Conservation (phyloP, 768 basidiomycete species). For the Leccinum olivaceopallidum region DNA sequence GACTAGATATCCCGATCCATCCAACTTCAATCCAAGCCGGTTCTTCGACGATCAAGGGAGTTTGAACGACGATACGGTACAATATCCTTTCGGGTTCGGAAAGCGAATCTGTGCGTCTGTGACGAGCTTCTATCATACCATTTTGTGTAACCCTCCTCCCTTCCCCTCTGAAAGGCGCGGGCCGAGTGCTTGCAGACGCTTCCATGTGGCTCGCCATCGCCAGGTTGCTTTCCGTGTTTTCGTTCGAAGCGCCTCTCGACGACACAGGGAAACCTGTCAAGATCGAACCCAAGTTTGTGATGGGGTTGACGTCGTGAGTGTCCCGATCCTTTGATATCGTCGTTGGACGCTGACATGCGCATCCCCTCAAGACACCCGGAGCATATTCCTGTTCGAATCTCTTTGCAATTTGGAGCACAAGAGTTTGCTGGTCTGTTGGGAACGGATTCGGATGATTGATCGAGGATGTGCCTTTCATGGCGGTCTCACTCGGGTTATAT, state of each 20-base stretch:
- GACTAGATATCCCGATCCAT: conserved; percentile 5
- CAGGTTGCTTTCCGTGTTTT: conserved; percentile 8
- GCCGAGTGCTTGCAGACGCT: conserved; percentile 1
- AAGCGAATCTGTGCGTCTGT: conserved; percentile 8
- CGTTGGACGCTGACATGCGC: background rate
- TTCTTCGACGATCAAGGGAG: conserved; percentile 11
- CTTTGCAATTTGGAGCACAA: background rate
- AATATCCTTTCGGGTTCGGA: conserved; percentile 1
- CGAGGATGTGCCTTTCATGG: no score
- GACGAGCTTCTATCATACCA: no score
- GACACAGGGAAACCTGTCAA: conserved; percentile 1
- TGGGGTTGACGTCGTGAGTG: conserved; percentile 8
- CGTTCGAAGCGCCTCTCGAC: conserved; percentile 9
- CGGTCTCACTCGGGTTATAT: background rate
- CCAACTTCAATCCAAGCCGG: conserved; percentile 4
- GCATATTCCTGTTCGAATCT: conserved; percentile 1
- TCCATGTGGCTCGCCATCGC: conserved; percentile 5
- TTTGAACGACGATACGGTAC: conserved; percentile 11
- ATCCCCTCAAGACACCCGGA: background rate
- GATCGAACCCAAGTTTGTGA: conserved; percentile 3
- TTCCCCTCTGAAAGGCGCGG: conserved; percentile 4
- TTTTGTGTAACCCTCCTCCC: no score
- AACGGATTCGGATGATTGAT: background rate
- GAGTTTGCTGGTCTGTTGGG: background rate
- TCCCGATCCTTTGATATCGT: background rate